These are phyloP conservation scores for Syncephalastrum sp. DNA, from an alignment of 371 early-diverging fungal genomes.

Conservation along the genomic window DNA sequence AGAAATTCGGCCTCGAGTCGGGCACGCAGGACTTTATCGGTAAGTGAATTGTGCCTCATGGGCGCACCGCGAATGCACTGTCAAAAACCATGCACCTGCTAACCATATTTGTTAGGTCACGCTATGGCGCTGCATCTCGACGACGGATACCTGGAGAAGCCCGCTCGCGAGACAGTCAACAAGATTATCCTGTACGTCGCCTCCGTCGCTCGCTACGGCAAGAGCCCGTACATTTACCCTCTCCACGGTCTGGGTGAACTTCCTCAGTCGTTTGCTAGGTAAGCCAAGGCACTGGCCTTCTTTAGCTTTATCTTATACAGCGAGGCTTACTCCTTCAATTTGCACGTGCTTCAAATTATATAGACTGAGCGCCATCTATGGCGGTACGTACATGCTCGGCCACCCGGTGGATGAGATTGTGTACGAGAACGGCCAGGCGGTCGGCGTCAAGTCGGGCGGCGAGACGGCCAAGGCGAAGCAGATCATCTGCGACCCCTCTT, in stretches of 20 bases:
- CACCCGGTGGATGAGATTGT: slow-evolving; percentile 91
- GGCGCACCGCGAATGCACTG: no score
- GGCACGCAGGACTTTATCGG: slow-evolving; percentile 97
- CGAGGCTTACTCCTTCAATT: neutral
- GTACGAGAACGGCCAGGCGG: slow-evolving; percentile 81
- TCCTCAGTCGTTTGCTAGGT: slow-evolving; percentile 98
- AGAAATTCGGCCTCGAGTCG: slow-evolving; percentile 88
- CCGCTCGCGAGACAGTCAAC: slow-evolving; percentile 93
- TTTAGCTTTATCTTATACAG: neutral
- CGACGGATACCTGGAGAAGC: slow-evolving; percentile 85
- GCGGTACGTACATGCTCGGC: slow-evolving; percentile 98
- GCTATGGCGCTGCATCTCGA: slow-evolving; percentile 97
- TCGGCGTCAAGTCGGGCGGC: slow-evolving; percentile 86
- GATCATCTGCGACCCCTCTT: slow-evolving; percentile 96
- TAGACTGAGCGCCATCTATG: slow-evolving; percentile 92
- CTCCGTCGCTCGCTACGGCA: slow-evolving; percentile 95
- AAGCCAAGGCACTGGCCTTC: slow-evolving; percentile 16
- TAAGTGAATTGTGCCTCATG: slow-evolving; percentile 4
- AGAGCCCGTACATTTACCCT: slow-evolving; percentile 99
- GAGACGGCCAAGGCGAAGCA: slow-evolving; percentile 81
- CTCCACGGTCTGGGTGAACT: slow-evolving; percentile 99
- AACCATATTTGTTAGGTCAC: slow-evolving; percentile 63
- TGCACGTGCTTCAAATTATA: slow-evolving; percentile 6
- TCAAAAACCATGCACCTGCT: no score
- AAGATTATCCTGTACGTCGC: slow-evolving; percentile 93